Conservation (phyloP, 306 rosid genomes). For the Amphicarpaea edgeworthii region DNA sequence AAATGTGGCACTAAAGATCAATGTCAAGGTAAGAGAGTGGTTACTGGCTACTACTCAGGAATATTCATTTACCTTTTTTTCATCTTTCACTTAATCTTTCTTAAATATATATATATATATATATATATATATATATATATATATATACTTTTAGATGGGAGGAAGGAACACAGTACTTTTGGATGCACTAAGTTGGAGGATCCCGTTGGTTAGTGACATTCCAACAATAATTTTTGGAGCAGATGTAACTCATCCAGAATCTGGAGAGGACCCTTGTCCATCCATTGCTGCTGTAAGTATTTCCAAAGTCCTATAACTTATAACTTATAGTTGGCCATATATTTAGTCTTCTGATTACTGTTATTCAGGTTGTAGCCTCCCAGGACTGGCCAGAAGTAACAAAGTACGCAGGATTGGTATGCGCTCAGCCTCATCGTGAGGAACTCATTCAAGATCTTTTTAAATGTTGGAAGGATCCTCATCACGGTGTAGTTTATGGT, state of each 20-base stretch:
- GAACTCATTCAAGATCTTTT: slow-evolving; percentile 83
- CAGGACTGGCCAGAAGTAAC: slow-evolving; percentile 94
- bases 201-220: slow-evolving; percentile 81
- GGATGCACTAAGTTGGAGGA: slow-evolving; percentile 75
- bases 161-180: slow-evolving; percentile 84
- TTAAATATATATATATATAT: too few species aligned
- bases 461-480: slow-evolving; percentile 84
- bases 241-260: slow-evolving; percentile 82
- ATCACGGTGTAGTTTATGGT: slow-evolving; percentile 70
- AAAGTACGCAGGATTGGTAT: slow-evolving; percentile 80
- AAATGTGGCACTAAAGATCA: slow-evolving; percentile 71
- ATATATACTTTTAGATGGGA: slow-evolving; percentile 66
- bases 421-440: slow-evolving; percentile 82
- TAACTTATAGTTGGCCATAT: slow-evolving; percentile 2
- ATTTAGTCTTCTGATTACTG: slow-evolving; percentile 40
- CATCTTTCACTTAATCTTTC: slow-evolving; percentile 13
- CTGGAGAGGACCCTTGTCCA: slow-evolving; percentile 74
- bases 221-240: slow-evolving; percentile 88
- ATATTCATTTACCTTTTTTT: slow-evolving; percentile 4
- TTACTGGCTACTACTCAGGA: background rate
- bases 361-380: slow-evolving; percentile 79
- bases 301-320: slow-evolving; percentile 20
- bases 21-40: slow-evolving; percentile 58
- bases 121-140: too few species aligned
- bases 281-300: slow-evolving; percentile 79